Conservation (phyloP, 345 rosid genomes). For the Hibiscus syriacus region DNA sequence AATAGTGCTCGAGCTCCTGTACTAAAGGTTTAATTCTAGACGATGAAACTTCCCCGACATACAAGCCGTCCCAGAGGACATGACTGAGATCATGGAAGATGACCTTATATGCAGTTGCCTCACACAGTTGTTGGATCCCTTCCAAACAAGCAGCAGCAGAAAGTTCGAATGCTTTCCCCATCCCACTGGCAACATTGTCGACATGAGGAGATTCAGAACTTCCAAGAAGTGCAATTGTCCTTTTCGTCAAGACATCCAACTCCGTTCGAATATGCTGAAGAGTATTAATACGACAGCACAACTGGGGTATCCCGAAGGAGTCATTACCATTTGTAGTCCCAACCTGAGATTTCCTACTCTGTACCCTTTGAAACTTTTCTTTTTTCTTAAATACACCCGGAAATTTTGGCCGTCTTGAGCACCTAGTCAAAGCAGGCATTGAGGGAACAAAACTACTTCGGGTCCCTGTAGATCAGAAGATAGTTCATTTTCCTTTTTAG, state of each 20-base stretch:
- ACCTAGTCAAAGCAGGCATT: constrained; percentile 91
- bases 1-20: no score
- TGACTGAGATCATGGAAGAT: constrained; percentile 78
- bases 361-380: constrained; percentile 59
- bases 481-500: neutral
- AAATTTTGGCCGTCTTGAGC: constrained; percentile 66
- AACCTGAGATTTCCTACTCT: constrained; percentile 72
- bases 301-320: constrained; percentile 61
- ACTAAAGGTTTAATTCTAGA: no score
- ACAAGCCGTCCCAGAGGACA: no score
- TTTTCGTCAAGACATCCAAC: constrained; percentile 70
- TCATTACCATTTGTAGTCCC: constrained; percentile 51
- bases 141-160: constrained; percentile 75
- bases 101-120: constrained; percentile 69
- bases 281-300: constrained; percentile 74
- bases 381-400: constrained; percentile 92
- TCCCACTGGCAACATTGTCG: constrained; percentile 75
- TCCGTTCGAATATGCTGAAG: constrained; percentile 68
- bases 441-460: constrained; percentile 66
- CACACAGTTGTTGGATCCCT: constrained; percentile 85
- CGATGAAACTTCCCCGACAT: no score
- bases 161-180: constrained; percentile 75
- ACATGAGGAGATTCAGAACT: constrained; percentile 81
- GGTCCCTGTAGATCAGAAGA: constrained; percentile 46
- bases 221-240: constrained; percentile 63